phyloP scores from a whole-genome alignment of 179 eudicot species.

The Silene noctiflora region DNA sequence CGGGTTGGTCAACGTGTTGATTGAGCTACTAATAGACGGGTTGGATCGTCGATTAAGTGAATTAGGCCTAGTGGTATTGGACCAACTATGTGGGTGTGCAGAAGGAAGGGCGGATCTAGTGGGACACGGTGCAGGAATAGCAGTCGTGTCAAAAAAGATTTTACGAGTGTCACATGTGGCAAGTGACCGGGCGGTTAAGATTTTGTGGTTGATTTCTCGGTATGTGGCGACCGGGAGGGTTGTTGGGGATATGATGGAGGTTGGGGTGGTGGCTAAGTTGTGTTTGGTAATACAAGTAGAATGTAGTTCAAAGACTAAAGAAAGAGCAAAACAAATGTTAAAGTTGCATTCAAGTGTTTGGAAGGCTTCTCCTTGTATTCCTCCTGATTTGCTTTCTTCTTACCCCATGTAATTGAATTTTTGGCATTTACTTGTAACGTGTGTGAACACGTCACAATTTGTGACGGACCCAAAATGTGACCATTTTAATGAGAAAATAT shows the following conservation, averaged over 20 bases:
- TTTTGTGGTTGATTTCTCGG: slow-evolving; percentile 49
- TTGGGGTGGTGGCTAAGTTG: slow-evolving; percentile 78
- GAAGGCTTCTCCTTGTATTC: slow-evolving; percentile 51
- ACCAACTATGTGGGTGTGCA: slow-evolving; percentile 66
- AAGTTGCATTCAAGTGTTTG: slow-evolving; percentile 60
- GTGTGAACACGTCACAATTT: no score
- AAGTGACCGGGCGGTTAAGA: slow-evolving; percentile 56
- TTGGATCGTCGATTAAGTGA: slow-evolving; percentile 49
- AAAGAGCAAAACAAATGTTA: slow-evolving; percentile 56
- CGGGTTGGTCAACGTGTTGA: slow-evolving; percentile 47
- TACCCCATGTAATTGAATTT: slow-evolving; percentile 31
- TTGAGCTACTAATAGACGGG: slow-evolving; percentile 55
- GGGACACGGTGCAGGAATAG: slow-evolving; percentile 61
- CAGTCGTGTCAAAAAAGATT: slow-evolving; percentile 58
- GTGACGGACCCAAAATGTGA: no score
- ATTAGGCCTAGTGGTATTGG: slow-evolving; percentile 43
- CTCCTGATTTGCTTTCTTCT: slow-evolving; percentile 45
- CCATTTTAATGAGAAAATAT: no score
- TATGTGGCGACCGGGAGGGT: slow-evolving; percentile 49
- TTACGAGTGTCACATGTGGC: slow-evolving; percentile 49
- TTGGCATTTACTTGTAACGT: no score
- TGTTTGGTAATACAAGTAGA: slow-evolving; percentile 61
- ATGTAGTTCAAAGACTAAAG: slow-evolving; percentile 54
- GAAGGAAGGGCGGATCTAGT: slow-evolving; percentile 69
- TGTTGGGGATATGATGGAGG: slow-evolving; percentile 63